Evolutionary conservation across 2,329 filamentous ascomycete genomes (phyloP).

Genomic region (Aspergillus fructus): DNA sequence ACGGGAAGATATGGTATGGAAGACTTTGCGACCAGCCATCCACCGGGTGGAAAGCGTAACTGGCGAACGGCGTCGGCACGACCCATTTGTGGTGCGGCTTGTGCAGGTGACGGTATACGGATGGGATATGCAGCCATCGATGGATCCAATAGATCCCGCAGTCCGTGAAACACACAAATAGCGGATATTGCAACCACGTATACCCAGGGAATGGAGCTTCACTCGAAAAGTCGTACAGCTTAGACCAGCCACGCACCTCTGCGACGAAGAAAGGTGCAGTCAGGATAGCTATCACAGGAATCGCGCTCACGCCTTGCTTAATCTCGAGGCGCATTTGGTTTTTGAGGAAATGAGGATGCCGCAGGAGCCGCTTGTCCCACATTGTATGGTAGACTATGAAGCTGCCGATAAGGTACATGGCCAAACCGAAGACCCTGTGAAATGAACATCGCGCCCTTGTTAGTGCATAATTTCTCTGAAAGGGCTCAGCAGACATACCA

Average conservation of each 20-base stretch:
- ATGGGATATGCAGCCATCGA: slow-evolving; percentile 74
- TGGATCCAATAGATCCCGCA: slow-evolving; percentile 89
- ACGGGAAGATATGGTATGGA: slow-evolving; percentile 89
- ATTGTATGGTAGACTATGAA: slow-evolving; percentile 68
- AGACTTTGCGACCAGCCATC: slow-evolving; percentile 86
- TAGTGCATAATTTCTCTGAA: neutral
- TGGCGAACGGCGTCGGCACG: slow-evolving; percentile 90
- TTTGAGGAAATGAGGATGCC: slow-evolving; percentile 90
- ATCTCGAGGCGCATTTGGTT: slow-evolving; percentile 89
- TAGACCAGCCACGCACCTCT: slow-evolving; percentile 80
- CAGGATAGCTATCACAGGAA: slow-evolving; percentile 78
- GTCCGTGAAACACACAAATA: slow-evolving; percentile 86
- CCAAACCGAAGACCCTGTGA: slow-evolving; percentile 73
- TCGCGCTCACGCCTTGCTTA: slow-evolving; percentile 67
- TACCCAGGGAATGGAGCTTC: slow-evolving; percentile 76
- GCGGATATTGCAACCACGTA: slow-evolving; percentile 76
- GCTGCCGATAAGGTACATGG: slow-evolving; percentile 81
- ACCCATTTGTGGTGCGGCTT: slow-evolving; percentile 99
- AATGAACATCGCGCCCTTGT: neutral
- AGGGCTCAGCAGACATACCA: slow-evolving; percentile 19
- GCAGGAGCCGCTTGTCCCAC: slow-evolving; percentile 83
- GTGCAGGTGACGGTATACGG: slow-evolving; percentile 81
- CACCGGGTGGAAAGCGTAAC: slow-evolving; percentile 89
- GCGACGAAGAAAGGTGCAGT: slow-evolving; percentile 78
- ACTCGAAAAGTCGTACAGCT: slow-evolving; percentile 74